phyloP scores from a whole-genome alignment of 331 rosid genomes.

The Dryas integrifolia region DNA sequence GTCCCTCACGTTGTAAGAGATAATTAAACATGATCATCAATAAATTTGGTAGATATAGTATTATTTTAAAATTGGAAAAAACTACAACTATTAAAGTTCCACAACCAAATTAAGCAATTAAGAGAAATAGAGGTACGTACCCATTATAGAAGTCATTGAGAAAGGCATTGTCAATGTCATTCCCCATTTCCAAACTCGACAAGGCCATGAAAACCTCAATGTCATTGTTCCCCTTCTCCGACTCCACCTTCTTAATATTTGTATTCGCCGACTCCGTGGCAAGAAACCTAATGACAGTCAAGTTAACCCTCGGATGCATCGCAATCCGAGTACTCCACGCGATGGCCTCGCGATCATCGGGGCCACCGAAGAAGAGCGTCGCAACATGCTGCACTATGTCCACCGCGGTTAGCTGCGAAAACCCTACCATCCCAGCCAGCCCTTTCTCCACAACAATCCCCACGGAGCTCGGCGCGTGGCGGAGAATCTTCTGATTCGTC shows the following conservation, averaged over 20 bases:
- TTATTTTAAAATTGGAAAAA: too few relatives aligned
- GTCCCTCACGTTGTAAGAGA: too few relatives aligned
- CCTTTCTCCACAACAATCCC: constrained; percentile 71
- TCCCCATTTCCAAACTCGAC: constrained; percentile 48
- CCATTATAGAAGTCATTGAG: constrained; percentile 74
- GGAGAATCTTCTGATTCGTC: constrained; percentile 81
- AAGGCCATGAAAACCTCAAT: constrained; percentile 62
- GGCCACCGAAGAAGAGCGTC: constrained; percentile 74
- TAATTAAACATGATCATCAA: too few relatives aligned
- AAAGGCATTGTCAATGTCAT: constrained; percentile 62
- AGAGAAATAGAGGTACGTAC: constrained; percentile 15
- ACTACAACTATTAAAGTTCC: too few relatives aligned
- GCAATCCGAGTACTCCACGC: constrained; percentile 84
- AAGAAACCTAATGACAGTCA: constrained; percentile 66
- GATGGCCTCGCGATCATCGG: constrained; percentile 82
- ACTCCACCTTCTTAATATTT: constrained; percentile 22
- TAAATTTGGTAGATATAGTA: too few relatives aligned
- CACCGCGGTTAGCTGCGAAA: constrained; percentile 47
- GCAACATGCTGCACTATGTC: constrained; percentile 63
- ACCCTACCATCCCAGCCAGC: constrained; percentile 43
- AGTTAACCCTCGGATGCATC: constrained; percentile 40
- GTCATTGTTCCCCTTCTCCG: constrained; percentile 19
- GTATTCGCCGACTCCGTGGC: constrained; percentile 22
- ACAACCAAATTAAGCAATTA: too few relatives aligned
- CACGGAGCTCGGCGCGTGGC: constrained; percentile 78